These are phyloP conservation scores for Populus trichocarpa DNA, from an alignment of 441 rosid species.

Conservation along the genomic window DNA sequence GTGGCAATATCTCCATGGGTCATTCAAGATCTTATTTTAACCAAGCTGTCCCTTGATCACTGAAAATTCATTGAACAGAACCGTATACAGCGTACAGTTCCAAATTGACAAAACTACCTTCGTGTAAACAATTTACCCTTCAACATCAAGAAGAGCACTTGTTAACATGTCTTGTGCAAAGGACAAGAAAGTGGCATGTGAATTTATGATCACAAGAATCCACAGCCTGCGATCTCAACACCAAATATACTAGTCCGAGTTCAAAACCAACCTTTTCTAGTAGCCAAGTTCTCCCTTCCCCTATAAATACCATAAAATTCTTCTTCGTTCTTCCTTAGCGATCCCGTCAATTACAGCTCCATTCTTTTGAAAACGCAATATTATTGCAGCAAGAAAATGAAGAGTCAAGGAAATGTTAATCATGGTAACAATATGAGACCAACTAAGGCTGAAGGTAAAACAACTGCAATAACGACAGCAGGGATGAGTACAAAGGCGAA, in stretches of 20 bases:
- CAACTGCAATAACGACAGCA: neutral
- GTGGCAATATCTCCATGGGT: neutral
- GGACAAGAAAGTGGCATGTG: conserved; percentile 12
- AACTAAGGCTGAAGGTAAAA: neutral
- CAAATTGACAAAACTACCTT: conserved; percentile 2
- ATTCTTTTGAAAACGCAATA: neutral
- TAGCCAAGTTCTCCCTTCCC: neutral
- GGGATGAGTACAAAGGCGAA: neutral
- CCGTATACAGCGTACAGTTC: neutral
- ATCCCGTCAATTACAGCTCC: neutral
- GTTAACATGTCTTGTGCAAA: neutral
- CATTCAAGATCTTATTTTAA: neutral
- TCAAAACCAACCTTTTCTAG: neutral
- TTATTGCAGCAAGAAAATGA: conserved; percentile 26
- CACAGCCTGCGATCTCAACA: neutral
- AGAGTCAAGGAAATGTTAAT: conserved; percentile 34
- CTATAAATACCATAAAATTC: neutral
- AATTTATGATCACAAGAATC: neutral
- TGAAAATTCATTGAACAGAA: conserved; percentile 13
- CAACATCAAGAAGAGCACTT: neutral
- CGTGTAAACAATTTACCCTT: neutral
- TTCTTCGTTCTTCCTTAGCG: neutral
- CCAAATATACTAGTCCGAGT: no score
- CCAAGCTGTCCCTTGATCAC: neutral
- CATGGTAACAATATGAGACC: neutral